These are phyloP conservation scores for Brassica rapa DNA, from an alignment of 345 rosid species.

Conservation along the genomic window DNA sequence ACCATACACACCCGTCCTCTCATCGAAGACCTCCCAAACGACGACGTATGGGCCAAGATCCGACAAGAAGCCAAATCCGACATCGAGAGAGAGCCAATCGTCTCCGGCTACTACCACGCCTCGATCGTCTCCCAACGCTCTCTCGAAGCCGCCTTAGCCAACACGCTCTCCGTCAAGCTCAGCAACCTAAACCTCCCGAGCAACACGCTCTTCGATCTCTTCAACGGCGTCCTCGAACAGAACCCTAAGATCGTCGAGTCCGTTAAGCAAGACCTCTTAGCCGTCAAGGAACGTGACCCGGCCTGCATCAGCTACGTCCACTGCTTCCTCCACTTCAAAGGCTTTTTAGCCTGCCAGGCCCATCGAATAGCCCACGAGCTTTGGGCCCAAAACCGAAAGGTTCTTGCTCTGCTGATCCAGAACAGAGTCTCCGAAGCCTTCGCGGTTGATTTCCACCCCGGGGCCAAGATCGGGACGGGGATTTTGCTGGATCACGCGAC, in stretches of 20 bases:
- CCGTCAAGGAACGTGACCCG: constrained; percentile 78
- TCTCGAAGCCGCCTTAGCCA: constrained; percentile 69
- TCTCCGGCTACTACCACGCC: constrained; percentile 64
- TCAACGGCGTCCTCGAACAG: constrained; percentile 55
- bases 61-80: constrained; percentile 67
- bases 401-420: constrained; percentile 71
- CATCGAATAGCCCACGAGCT: constrained; percentile 79
- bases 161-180: constrained; percentile 65
- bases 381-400: constrained; percentile 63
- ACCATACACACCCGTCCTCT: constrained; percentile 38
- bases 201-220: constrained; percentile 58
- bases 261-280: constrained; percentile 63
- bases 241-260: constrained; percentile 52
- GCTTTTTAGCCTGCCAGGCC: constrained; percentile 76
- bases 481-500: constrained; percentile 85
- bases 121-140: constrained; percentile 67
- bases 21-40: constrained; percentile 32
- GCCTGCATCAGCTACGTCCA: constrained; percentile 79
- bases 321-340: constrained; percentile 77
- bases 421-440: constrained; percentile 74
- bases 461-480: constrained; percentile 77
- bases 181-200: constrained; percentile 64
- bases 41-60: constrained; percentile 61
- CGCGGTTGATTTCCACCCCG: constrained; percentile 93
- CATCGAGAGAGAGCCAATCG: constrained; percentile 62